Evolutionary conservation across 2,329 filamentous ascomycete species (phyloP), one percentile per base, ranked within the genome.

Genomic region (Ascochyta clinopodiicola): DNA sequence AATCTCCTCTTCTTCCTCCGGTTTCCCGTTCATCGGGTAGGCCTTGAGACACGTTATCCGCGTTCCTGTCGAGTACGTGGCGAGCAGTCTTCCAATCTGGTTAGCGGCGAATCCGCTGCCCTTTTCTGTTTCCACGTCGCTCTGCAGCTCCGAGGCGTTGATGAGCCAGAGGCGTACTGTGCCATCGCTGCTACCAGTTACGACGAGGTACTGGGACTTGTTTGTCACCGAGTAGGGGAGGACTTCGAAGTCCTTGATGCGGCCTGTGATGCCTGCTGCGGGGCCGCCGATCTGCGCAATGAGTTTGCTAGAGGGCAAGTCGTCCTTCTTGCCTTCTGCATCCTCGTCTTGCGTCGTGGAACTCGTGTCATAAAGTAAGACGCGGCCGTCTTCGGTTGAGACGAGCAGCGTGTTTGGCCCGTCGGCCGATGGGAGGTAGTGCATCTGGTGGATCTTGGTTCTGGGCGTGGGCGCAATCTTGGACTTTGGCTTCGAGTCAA

Each of bases 211-310:
- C 67, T 66, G 75, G 52, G 75, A 68, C 54, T 75, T 62, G 60
- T 78, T 72, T 21, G 72, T 68, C 37, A 74, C 68, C 45, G 76
- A 69, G 2, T 82, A 56, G 12, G 75, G 71, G 44, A 95, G 67
- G 31, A 92, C 77, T 56, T 87, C 84, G 74, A 98, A 97, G 71
- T 96, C 93, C 78, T 98, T 99, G 74, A 98, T 87, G 46, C 95
- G 86, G 10, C 86, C 84, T 2, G 79, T 77, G 44, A 95, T 83
- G 0, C 87, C 88, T 2, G 82, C 83, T 27, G 84, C 82, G 62
- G 85, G 86, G 12, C 93, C 93, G 36, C 93, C 94, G 10, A 98
- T 73, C 66, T 93, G 86, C n/a, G 87, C 91, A 12, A 95, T 72
- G 17, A 89, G 72, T 39, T 75, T 74, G 49, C 79, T 81, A 67